These are phyloP conservation scores for Cucumis variabilis DNA, from an alignment of 331 rosid species.

Conservation along the genomic window DNA sequence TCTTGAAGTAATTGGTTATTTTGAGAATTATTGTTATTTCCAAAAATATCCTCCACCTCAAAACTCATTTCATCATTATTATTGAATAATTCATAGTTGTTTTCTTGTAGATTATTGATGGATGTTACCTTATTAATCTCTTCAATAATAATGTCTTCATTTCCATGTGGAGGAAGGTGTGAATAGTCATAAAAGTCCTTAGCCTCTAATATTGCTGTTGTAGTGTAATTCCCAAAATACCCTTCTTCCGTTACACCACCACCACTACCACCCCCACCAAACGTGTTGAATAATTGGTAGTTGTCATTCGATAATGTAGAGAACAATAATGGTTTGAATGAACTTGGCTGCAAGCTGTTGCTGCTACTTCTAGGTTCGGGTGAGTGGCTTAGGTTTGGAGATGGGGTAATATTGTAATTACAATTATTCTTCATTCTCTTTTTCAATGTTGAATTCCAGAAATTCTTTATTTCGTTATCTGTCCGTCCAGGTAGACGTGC, in stretches of 20 bases:
- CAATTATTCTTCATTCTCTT: conserved; percentile 62
- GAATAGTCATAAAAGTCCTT: background rate
- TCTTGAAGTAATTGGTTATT: background rate
- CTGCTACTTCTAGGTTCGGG: conserved; percentile 30
- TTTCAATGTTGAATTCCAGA: conserved; percentile 89
- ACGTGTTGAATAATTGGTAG: background rate
- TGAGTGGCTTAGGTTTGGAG: conserved; percentile 64
- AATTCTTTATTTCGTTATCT: conserved; percentile 94
- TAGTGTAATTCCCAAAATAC: background rate
- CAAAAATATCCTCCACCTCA: conserved; percentile 15
- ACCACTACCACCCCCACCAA: background rate
- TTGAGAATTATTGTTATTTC: background rate
- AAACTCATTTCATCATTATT: background rate
- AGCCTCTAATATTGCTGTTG: background rate
- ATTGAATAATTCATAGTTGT: background rate
- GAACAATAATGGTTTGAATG: background rate
- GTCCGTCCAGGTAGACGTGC: conserved; percentile 97
- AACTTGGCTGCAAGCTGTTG: conserved; percentile 30
- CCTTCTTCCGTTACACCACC: background rate
- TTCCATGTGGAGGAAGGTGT: background rate
- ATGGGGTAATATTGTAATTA: conserved; percentile 27
- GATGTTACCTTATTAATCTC: conserved; percentile 21
- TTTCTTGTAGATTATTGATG: background rate
- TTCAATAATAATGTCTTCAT: background rate
- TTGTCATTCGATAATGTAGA: background rate